Conservation (phyloP, 2,329 filamentous ascomycete genomes). For the Cryphonectria carpinicola region DNA sequence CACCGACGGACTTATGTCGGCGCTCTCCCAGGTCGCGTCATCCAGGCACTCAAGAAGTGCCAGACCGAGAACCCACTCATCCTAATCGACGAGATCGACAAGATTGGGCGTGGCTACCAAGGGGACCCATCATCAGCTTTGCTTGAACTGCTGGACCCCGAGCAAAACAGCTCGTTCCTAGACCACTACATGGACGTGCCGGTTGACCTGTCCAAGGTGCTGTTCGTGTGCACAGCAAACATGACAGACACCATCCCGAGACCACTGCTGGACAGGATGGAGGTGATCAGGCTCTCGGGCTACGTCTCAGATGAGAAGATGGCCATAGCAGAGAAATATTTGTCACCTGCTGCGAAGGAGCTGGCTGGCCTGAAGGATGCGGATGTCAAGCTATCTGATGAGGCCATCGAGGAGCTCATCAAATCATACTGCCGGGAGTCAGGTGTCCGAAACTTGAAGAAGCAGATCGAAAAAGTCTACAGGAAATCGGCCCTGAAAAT, state of each 20-base stretch:
- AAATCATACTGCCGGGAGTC: constrained; percentile 98
- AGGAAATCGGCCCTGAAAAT: constrained; percentile 97
- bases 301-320: constrained; percentile 99
- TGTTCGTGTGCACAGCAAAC: constrained; percentile 98
- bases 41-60: constrained; percentile 98
- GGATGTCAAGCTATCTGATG: constrained; percentile 82
- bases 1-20: constrained; percentile 96
- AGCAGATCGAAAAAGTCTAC: constrained; percentile 99
- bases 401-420: constrained; percentile 94
- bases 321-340: constrained; percentile 92
- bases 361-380: constrained; percentile 88
- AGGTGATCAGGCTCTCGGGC: constrained; percentile 92
- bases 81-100: constrained; percentile 96
- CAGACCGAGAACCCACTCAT: constrained; percentile 98
- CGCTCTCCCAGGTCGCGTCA: constrained; percentile 92
- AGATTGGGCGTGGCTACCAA: constrained; percentile 95
- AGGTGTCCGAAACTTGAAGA: constrained; percentile 96
- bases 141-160: constrained; percentile 90
- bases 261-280: constrained; percentile 94
- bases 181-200: constrained; percentile 99
- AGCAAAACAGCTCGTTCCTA: constrained; percentile 96
- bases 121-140: constrained; percentile 94
- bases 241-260: constrained; percentile 98
- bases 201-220: constrained; percentile 93
- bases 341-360: constrained; percentile 93